Evolutionary conservation across 2,329 filamentous ascomycete species (phyloP).

Genomic region (Colletotrichum australisinense): DNA sequence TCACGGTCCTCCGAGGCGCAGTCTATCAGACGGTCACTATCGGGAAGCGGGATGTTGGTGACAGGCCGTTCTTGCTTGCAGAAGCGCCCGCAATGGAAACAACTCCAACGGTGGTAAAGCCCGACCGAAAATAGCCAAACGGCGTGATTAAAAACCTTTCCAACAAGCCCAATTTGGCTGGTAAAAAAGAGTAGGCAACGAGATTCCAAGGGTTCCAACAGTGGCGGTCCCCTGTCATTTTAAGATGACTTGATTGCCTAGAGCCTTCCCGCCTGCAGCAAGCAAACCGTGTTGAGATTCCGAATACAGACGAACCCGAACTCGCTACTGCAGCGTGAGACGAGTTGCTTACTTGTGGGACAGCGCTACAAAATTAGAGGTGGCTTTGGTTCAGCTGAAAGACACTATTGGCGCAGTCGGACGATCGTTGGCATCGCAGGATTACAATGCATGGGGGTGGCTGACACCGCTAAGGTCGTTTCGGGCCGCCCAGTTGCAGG

Average conservation of each 20-base stretch:
- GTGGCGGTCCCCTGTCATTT: conserved; percentile 9
- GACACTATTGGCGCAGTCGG: conserved; percentile 19
- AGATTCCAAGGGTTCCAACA: conserved; percentile 8
- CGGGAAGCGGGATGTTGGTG: neutral
- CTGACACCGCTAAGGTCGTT: conserved; percentile 33
- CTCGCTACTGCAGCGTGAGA: neutral
- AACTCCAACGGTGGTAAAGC: neutral
- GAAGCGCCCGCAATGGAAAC: neutral
- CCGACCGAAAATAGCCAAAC: neutral
- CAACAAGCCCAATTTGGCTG: neutral
- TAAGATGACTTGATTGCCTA: conserved; percentile 1
- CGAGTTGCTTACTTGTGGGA: conserved; percentile 30
- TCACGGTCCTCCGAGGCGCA: conserved; percentile 12
- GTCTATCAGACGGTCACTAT: neutral
- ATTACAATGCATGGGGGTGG: conserved; percentile 24
- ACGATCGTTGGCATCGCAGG: conserved; percentile 24
- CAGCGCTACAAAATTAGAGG: conserved; percentile 15
- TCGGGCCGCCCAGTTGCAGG: conserved; percentile 31
- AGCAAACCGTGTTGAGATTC: neutral
- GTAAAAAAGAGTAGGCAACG: conserved; percentile 21
- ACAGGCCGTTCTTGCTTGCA: neutral
- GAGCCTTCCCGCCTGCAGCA: neutral
- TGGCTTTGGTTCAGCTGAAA: conserved; percentile 8
- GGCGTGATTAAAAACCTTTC: neutral
- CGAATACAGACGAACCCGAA: conserved; percentile 5